Evolutionary conservation across 805 yeast species (phyloP), one percentile per base, ranked within the genome.

Genomic region (Teunomyces aglyptinius): DNA sequence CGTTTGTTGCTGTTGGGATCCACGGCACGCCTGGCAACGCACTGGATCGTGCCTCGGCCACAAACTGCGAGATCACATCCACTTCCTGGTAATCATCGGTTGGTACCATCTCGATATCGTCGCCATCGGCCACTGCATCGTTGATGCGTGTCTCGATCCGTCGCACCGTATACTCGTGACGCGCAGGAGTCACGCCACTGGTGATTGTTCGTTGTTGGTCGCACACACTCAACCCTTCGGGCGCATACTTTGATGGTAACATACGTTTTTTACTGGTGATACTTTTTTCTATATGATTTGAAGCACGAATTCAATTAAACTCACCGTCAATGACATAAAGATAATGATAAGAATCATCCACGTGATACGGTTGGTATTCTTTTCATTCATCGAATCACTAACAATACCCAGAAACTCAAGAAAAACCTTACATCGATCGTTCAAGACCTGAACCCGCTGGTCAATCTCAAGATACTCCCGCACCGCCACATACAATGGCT

Each of bases 381-480:
- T 80, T 67, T 94, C 98, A 5, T 96, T 96, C 53, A 94, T 85
- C 39, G 96, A 88, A 61, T 94, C 98, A 16, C 92, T 90, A 52
- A 94, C 83, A 45, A 94, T 86, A 58, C 91, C 96, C 60, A 89
- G 88, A 58, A 94, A 87, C 60, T 94, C 99, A 59, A 94, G 71
- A 57, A 92, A 94, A 24, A 94, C 97, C 61, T 86, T 87, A 64
- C 98, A 91, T 41, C 97, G 73, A 62, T 92, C 97, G 58, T 94
- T 94, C 41, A 94, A 74, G 4, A 94, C 97, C 59, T 88, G 91
- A 26, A 92, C 97, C 45, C 99, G 72, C 65, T 89, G 96, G 61
- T 92, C 97, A 51, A 94, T 91, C 66, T 94, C 99, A 47, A 94
- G 70, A 58, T 94, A 94, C 53, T 94, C 97, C 48, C 97, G 71